Evolutionary conservation across 345 rosid species (phyloP), one percentile per base, ranked within the genome.

Genomic region (Isatis tinctoria): DNA sequence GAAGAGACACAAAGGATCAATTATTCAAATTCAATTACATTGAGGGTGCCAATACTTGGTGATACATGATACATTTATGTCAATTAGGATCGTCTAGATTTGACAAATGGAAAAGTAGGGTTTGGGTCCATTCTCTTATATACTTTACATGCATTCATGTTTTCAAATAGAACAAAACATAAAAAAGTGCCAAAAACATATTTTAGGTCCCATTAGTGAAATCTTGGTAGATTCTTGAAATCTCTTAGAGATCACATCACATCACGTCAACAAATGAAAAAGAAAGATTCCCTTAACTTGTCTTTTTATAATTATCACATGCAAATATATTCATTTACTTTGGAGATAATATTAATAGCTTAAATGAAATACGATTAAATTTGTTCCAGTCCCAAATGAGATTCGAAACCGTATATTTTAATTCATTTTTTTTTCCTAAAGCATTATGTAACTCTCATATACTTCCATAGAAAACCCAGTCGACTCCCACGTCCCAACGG

Each of bases 251-350:
- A 51, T 65, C 24, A 17, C 17, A 18, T 28, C 39, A 43, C 49
- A 39, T 36, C 64, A 35, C 35, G 45, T 61, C 66, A 61, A 63
- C 52, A 63, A 63, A 62, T 62, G 24, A n/a, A 26, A 43, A 11
- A 10, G 7, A 66, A 56, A 17, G 3, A 14, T 11, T 20, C 45
- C 30, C 12, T 8, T 22, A 22, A 20, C 11, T 10, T 36, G 41
- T 59, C 17, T 36, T 20, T 18, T 36, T 58, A 4, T n/a, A n/a
- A n/a, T 20, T 10, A 33, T 58, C 26, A 35, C 45, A 22, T 39
- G 7, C 33, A 39, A 13, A 8, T 24, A 60, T 36, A 3, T 36
- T 20, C 32, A 37, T 5, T 36, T 20, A 6, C 30, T 36, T 36
- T 37, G 6, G 45, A 60, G 30, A 37, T 60, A 22, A 12, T 20